Conservation (phyloP, 2,329 filamentous ascomycete genomes). For the Diaporthe humulicola region DNA sequence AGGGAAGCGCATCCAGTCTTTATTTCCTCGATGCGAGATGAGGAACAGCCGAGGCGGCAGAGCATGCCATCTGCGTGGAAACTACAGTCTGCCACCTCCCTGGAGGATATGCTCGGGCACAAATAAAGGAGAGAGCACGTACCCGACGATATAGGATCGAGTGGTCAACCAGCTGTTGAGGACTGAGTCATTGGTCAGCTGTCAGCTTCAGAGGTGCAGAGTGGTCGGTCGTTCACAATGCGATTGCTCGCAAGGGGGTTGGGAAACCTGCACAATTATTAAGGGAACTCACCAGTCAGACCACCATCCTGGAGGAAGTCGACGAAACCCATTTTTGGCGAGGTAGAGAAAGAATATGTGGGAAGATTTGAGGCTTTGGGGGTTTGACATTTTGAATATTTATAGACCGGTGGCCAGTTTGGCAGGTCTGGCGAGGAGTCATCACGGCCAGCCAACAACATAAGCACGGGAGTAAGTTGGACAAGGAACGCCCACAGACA, state of each 20-base stretch:
- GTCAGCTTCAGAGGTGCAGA: not conserved
- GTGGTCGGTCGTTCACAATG: not conserved
- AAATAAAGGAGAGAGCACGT: conserved; percentile 55
- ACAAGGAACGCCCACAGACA: no score
- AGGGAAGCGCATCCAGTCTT: not conserved
- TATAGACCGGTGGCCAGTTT: no score
- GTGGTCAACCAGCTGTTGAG: no score
- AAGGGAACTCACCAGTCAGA: conserved; percentile 41
- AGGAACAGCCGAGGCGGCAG: not conserved
- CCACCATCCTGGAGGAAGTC: no score
- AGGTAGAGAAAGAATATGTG: conserved; percentile 3
- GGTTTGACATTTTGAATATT: no score
- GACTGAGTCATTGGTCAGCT: conserved; percentile 30
- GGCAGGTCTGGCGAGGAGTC: no score
- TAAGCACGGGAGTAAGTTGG: no score
- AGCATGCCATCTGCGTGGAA: not conserved
- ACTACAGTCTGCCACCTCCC: not conserved
- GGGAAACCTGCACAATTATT: not conserved
- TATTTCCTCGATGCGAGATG: not conserved
- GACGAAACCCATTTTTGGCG: no score
- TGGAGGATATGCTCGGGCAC: not conserved
- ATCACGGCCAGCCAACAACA: no score
- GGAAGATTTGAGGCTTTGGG: not conserved
- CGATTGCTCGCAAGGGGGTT: not conserved
- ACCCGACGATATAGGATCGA: no score